Percentiles rank a stretch among this genome's conserved stretches.
Conservation (phyloP, 2,329 filamentous ascomycete species). For the Bipolaris gigantea region DNA sequence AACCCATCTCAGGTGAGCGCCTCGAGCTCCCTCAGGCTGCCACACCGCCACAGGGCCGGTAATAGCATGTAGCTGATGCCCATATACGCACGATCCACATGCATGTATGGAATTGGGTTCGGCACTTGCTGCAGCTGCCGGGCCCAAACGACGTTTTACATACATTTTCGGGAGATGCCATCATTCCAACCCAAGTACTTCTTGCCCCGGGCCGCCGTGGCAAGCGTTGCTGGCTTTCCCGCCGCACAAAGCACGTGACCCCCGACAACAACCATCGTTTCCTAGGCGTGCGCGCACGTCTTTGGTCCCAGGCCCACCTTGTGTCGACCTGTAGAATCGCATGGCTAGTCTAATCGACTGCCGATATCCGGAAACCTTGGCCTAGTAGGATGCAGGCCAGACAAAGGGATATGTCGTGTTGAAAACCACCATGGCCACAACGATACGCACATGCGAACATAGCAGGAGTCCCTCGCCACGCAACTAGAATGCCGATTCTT, state of each 20-base stretch:
- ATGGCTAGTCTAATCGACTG: neutral
- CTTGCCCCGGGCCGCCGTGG: neutral
- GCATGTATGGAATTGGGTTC: neutral
- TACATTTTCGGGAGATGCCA: neutral
- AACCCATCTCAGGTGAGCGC: conserved; percentile 14
- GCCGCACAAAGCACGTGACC: neutral
- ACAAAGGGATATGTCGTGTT: neutral
- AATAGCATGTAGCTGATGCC: no score
- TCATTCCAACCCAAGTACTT: neutral
- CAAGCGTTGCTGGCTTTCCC: neutral
- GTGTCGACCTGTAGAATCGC: neutral
- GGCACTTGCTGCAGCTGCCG: conserved; percentile 14
- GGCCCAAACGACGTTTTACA: conserved; percentile 20
- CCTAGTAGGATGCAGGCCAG: neutral
- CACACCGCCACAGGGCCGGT: conserved; percentile 5
- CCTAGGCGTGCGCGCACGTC: neutral
- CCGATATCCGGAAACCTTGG: neutral
- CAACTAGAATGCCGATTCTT: no score
- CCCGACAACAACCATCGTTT: no score
- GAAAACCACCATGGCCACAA: neutral
- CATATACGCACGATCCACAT: neutral
- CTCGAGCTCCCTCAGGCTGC: conserved; percentile 5
- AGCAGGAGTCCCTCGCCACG: no score
- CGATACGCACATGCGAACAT: neutral
- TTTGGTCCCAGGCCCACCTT: neutral